Evolutionary conservation across 2,329 filamentous ascomycete species (phyloP).

Genomic region (Chrysosporium queenslandicum): DNA sequence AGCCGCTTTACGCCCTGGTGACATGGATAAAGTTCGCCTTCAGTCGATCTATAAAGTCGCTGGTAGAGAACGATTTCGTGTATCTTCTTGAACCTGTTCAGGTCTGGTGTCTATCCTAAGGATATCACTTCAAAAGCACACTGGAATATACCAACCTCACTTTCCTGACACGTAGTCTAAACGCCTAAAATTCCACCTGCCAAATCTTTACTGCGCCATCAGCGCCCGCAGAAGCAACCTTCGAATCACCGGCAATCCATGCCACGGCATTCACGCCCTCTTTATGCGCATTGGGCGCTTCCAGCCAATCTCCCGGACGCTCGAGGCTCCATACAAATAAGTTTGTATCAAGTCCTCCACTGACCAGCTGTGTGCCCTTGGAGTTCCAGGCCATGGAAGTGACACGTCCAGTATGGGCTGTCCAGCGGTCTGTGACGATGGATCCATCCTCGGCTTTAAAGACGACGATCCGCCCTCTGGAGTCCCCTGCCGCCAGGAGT

Average conservation of each 20-base stretch:
- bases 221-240: slow-evolving; percentile 68
- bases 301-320: slow-evolving; percentile 74
- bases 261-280: slow-evolving; percentile 83
- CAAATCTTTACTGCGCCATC: slow-evolving; percentile 91
- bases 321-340: slow-evolving; percentile 82
- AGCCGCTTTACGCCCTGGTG: no score
- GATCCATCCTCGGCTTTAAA: slow-evolving; percentile 60
- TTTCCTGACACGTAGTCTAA: neutral
- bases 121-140: neutral
- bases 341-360: slow-evolving; percentile 81
- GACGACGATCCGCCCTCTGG: slow-evolving; percentile 76
- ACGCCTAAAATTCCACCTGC: slow-evolving; percentile 44
- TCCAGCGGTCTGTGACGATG: slow-evolving; percentile 71
- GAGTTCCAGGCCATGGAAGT: slow-evolving; percentile 67
- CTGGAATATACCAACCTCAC: no score
- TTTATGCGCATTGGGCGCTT: slow-evolving; percentile 83
- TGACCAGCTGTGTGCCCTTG: slow-evolving; percentile 66
- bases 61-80: neutral
- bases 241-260: slow-evolving; percentile 59
- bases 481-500: slow-evolving; percentile 70
- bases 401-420: slow-evolving; percentile 58
- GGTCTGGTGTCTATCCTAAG: neutral
- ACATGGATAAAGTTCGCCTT: neutral
- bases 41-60: neutral
- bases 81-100: neutral